These are phyloP conservation scores for Aphanomyces astaci DNA, from an alignment of 352 stramenopile genomes.

Conservation along the genomic window DNA sequence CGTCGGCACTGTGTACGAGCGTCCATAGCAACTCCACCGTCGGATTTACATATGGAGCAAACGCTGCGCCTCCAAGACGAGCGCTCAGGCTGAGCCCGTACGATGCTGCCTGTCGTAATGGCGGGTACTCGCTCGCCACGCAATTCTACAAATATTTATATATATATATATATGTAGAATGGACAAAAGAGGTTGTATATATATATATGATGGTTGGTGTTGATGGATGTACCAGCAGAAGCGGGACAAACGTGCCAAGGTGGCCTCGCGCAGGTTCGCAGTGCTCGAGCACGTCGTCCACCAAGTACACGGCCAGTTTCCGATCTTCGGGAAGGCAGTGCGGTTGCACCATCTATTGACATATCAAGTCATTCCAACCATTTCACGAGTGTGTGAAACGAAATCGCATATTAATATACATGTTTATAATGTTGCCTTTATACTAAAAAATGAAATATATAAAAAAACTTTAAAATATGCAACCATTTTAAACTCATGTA, in stretches of 20 bases:
- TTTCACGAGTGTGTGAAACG: too few species aligned
- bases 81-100: slow-evolving; percentile 72
- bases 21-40: slow-evolving; percentile 52
- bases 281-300: slow-evolving; percentile 80
- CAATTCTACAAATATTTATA: slow-evolving; percentile 9
- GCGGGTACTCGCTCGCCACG: slow-evolving; percentile 30
- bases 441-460: too few species aligned
- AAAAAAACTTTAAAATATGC: too few species aligned
- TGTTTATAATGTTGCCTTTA: too few species aligned
- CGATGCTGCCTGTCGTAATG: slow-evolving; percentile 54
- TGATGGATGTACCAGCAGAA: slow-evolving; percentile 36
- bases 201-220: too few species aligned
- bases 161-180: background rate
- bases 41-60: slow-evolving; percentile 41
- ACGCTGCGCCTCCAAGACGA: slow-evolving; percentile 40
- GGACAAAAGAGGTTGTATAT: background rate
- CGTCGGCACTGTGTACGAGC: slow-evolving; percentile 45
- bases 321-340: slow-evolving; percentile 72
- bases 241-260: slow-evolving; percentile 56
- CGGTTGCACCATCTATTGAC: slow-evolving; percentile 48
- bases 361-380: too few species aligned
- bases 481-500: too few species aligned
- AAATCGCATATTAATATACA: too few species aligned
- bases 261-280: slow-evolving; percentile 45
- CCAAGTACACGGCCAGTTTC: slow-evolving; percentile 77